phyloP scores from a whole-genome alignment of 2,329 filamentous ascomycete genomes.

The Teratosphaeria nubilosa region DNA sequence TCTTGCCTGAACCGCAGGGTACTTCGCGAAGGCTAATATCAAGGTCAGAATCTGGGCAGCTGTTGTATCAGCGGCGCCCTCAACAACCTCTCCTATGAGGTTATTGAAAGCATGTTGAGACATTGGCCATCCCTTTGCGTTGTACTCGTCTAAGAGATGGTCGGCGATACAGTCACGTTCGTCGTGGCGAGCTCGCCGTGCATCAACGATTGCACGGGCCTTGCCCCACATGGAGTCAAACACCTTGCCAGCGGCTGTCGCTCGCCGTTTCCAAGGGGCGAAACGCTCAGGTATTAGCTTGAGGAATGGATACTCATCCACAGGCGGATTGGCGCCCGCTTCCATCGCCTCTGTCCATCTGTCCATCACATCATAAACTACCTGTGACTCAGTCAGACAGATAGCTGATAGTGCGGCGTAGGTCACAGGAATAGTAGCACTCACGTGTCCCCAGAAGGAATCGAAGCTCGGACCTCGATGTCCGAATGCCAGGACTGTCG shows the following conservation, averaged over 20 bases:
- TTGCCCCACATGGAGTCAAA: too few relatives aligned
- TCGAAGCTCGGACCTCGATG: constrained; percentile 14
- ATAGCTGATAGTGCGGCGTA: not conserved
- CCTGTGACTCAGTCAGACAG: not conserved
- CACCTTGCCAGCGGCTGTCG: too few relatives aligned
- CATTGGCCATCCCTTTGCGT: not conserved
- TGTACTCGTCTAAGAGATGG: constrained; percentile 26
- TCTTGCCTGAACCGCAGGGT: constrained; percentile 19
- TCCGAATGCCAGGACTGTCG: constrained; percentile 31
- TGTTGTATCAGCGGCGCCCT: constrained; percentile 26
- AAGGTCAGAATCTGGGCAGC: constrained; percentile 28
- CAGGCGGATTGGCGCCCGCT: constrained; percentile 39
- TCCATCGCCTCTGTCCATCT: constrained; percentile 36
- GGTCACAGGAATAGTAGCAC: not conserved
- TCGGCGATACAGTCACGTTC: constrained; percentile 30
- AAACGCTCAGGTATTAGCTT: constrained; percentile 28
- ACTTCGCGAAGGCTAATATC: constrained; percentile 25
- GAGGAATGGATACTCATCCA: constrained; percentile 39
- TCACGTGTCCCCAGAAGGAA: not conserved
- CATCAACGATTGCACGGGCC: constrained; percentile 22
- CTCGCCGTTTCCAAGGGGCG: too few relatives aligned
- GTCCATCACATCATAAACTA: not conserved
- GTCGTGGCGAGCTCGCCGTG: constrained; percentile 19
- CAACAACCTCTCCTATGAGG: not conserved
- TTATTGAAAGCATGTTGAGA: not conserved